phyloP scores from a whole-genome alignment of 2,329 filamentous ascomycete species.

The Penicillium italicum region DNA sequence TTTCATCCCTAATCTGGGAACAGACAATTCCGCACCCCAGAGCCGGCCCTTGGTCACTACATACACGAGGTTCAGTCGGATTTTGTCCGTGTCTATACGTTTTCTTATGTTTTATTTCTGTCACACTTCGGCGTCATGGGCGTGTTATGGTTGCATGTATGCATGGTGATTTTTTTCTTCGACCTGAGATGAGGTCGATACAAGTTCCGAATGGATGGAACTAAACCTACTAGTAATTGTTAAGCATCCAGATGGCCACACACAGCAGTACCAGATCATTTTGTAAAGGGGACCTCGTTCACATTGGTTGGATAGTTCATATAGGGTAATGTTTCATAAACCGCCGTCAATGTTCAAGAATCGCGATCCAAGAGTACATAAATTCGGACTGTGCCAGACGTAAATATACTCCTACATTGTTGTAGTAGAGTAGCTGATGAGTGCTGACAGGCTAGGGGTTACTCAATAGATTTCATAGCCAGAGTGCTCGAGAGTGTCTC shows the following conservation, averaged over 20 bases:
- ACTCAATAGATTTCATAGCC: not conserved
- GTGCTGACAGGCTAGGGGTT: not conserved
- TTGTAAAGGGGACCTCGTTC: conserved; percentile 20
- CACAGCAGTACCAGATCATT: conserved; percentile 6
- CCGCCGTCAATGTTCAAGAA: not conserved
- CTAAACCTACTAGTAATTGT: not conserved
- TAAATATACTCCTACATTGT: not conserved
- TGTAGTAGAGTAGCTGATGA: not conserved
- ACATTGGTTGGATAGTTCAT: conserved; percentile 18
- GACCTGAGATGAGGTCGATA: conserved; percentile 1
- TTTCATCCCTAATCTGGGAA: not conserved
- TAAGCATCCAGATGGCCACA: not conserved
- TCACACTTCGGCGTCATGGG: conserved; percentile 11
- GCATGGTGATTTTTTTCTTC: conserved; percentile 12
- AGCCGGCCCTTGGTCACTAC: conserved; percentile 11
- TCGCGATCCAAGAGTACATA: not conserved
- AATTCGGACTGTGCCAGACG: not conserved
- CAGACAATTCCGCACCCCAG: conserved; percentile 3
- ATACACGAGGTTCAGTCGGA: conserved; percentile 13
- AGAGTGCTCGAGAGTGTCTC: no score
- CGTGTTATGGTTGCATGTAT: conserved; percentile 13
- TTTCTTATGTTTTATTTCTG: conserved; percentile 6
- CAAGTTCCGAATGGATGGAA: conserved; percentile 3
- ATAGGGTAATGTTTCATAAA: conserved; percentile 18
- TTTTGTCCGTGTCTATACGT: conserved; percentile 18